Evolutionary conservation across 148 eudicot species (phyloP), one percentile per base, ranked within the genome.

Genomic region (Chenopodium quinoa): DNA sequence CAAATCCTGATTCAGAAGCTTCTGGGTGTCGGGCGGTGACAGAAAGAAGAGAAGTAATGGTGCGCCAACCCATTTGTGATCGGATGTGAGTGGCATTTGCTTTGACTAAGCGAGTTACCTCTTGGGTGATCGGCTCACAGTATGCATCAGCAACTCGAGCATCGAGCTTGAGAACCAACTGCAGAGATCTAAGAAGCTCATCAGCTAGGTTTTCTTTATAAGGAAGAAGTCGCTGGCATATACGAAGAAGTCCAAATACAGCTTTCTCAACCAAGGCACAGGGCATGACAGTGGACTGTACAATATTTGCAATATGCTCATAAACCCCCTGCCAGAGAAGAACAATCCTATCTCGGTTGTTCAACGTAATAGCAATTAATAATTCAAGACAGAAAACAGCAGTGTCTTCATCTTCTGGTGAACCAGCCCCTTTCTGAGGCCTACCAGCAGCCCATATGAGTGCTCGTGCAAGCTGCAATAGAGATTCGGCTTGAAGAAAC

Each of bases 401-500:
- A 19, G 94, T 89, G 77, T 91, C 91, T 89, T 92, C 94, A 81
- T 92, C 97, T 82, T 92, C 98, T 9, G 88, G 88, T 48, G 91
- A 89, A 20, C 86, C 90, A 34, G 86, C 88, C 48, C 90, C 92
- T 81, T 88, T 94, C 73, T 82, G 89, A 54, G 96, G 89, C 70
- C 92, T 88, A 32, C 92, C 92, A 1, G 94, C 96, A 70, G 97
- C 97, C 90, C 86, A 87, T 58, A 90, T 84, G 54, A 95, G 94
- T 48, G 98, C 93, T 9, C 90, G 89, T 29, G 91, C 97, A 79
- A 95, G 98, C 84, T 95, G 92, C 77, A 87, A 87, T 56, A 95
- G 83, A 58, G 98, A 95, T 54, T 95, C 97, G n/a, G 97, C 92
- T 83, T 95, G 98, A 75, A 95, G 91, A 91, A 95, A 95, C 86